Evolutionary conservation across 306 rosid genomes (phyloP).

Genomic region (Vigna angularis): DNA sequence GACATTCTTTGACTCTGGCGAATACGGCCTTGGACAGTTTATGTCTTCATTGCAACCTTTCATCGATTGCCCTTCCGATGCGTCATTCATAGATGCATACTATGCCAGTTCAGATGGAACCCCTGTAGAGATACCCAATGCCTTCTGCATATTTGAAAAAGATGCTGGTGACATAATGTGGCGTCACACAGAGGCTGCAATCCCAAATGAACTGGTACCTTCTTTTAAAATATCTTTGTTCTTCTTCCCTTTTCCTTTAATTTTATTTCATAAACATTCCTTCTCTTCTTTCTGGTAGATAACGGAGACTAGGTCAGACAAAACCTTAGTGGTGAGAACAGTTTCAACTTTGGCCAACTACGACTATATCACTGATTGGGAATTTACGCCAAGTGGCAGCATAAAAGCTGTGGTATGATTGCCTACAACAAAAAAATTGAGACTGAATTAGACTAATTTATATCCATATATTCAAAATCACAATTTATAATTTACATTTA

Average conservation of each 20-base stretch:
- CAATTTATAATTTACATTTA: background rate
- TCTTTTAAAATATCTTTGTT: background rate
- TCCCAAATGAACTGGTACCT: slow-evolving; percentile 40
- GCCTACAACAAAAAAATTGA: background rate
- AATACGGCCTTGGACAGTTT: slow-evolving; percentile 62
- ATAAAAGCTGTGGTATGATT: slow-evolving; percentile 58
- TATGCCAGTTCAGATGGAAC: slow-evolving; percentile 49
- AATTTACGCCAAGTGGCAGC: slow-evolving; percentile 61
- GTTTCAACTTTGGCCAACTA: slow-evolving; percentile 59
- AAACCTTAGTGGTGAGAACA: slow-evolving; percentile 57
- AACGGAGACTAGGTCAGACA: slow-evolving; percentile 59
- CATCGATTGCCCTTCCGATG: slow-evolving; percentile 64
- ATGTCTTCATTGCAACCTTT: slow-evolving; percentile 53
- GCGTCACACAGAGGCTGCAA: slow-evolving; percentile 63
- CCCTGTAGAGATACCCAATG: slow-evolving; percentile 55
- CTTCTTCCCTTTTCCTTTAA: background rate
- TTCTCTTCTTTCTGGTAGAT: slow-evolving; percentile 46
- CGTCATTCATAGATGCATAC: slow-evolving; percentile 60
- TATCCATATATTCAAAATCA: background rate
- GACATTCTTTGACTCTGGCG: slow-evolving; percentile 61
- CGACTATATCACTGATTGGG: slow-evolving; percentile 65
- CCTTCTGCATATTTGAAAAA: slow-evolving; percentile 71
- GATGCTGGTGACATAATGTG: slow-evolving; percentile 64
- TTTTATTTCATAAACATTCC: background rate
- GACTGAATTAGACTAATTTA: background rate